phyloP scores from a whole-genome alignment of 768 basidiomycete genomes.

The Daedaleopsis nitida region DNA sequence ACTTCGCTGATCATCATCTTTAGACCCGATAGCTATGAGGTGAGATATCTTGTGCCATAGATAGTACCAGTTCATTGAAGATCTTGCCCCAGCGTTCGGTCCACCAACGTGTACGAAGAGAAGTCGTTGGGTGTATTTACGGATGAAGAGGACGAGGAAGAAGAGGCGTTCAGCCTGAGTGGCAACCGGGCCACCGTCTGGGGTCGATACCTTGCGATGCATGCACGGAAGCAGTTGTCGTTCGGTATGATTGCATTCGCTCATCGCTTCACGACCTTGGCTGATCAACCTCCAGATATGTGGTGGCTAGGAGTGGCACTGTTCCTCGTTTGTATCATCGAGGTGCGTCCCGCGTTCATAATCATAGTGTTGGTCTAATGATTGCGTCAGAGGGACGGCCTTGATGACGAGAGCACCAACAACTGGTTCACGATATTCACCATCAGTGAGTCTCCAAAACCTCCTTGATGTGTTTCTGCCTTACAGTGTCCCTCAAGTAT shows the following conservation, averaged over 20 bases:
- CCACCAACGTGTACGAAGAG: slow-evolving; percentile 95
- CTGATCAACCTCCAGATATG: slow-evolving; percentile 63
- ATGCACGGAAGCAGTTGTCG: slow-evolving; percentile 85
- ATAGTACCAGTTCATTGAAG: background rate
- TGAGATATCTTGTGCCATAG: slow-evolving; percentile 25
- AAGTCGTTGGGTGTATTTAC: slow-evolving; percentile 82
- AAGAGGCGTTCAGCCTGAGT: slow-evolving; percentile 45
- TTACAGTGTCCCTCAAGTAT: slow-evolving; percentile 48
- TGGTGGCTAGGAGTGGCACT: slow-evolving; percentile 92
- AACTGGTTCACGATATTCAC: slow-evolving; percentile 86
- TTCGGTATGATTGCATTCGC: slow-evolving; percentile 58
- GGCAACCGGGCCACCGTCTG: slow-evolving; percentile 64
- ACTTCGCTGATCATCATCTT: slow-evolving; percentile 7
- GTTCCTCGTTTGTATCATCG: slow-evolving; percentile 91
- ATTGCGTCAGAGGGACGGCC: slow-evolving; percentile 50
- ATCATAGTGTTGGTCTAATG: background rate
- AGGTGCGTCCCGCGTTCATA: slow-evolving; percentile 49
- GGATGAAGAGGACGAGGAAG: slow-evolving; percentile 37
- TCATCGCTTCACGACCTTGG: background rate
- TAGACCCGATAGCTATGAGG: slow-evolving; percentile 85
- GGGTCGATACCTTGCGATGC: slow-evolving; percentile 79
- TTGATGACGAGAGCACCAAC: slow-evolving; percentile 54
- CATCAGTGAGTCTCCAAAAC: slow-evolving; percentile 51
- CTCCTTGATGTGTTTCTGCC: background rate
- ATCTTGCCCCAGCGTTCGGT: slow-evolving; percentile 63